Conservation (phyloP, 108 stramenopile genomes). For the Stephanodiscus triporus region DNA sequence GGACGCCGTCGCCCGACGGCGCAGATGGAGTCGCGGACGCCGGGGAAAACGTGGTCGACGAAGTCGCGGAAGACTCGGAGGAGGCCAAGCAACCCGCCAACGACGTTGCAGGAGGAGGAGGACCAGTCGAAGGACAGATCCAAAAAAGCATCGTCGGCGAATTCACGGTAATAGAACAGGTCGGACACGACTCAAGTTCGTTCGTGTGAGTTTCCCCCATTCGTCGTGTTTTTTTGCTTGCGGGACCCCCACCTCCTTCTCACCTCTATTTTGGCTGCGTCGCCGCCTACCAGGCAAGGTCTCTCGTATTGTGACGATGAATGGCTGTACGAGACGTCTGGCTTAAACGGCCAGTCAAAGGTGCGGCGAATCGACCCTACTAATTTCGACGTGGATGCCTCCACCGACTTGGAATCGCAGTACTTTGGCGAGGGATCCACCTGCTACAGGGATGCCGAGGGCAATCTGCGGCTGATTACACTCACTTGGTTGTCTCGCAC, state of each 20-base stretch:
- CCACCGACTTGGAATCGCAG: conserved; percentile 46
- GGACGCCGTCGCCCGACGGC: neutral
- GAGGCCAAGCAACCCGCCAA: neutral
- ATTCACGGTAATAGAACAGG: conserved; percentile 63
- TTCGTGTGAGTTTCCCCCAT: conserved; percentile 61
- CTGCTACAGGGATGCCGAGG: conserved; percentile 48
- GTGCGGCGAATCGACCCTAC: conserved; percentile 67
- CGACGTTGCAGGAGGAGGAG: neutral
- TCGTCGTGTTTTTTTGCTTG: neutral
- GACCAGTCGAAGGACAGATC: neutral
- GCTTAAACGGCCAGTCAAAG: conserved; percentile 67
- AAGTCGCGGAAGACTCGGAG: conserved; percentile 8
- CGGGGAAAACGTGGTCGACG: neutral
- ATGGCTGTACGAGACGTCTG: conserved; percentile 72
- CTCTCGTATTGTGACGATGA: conserved; percentile 70
- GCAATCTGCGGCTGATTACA: conserved; percentile 53
- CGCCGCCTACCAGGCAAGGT: conserved; percentile 60
- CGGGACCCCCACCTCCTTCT: neutral
- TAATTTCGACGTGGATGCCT: conserved; percentile 60
- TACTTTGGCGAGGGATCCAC: conserved; percentile 85
- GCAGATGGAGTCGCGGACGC: conserved; percentile 3
- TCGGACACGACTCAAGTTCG: conserved; percentile 60
- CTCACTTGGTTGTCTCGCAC: conserved; percentile 73
- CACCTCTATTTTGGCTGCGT: neutral
- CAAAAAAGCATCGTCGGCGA: conserved; percentile 36